Base-by-base conservation (phyloP, 2,329 filamentous ascomycete genomes). In the Trichophaea hybrida region DNA sequence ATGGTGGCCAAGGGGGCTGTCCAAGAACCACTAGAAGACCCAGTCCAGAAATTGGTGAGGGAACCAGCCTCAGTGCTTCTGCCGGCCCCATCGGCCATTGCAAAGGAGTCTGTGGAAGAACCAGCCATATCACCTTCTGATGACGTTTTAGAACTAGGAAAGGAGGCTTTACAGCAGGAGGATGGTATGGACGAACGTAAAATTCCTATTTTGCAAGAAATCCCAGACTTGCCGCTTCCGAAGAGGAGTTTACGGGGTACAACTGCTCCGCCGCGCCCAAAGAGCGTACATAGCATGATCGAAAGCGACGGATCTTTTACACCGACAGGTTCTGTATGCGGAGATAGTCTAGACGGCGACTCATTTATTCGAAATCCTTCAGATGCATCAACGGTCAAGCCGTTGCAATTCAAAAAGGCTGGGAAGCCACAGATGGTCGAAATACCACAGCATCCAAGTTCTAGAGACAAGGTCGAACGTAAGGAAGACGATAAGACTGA, bases 191-290 rank as follows among this genome's bases (percentile, higher is more conserved):
- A 24, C 24, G 24, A 24, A 24, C 1, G 24, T 1, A 24, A 24
- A 24, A 24, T 24, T 24, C 24, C 24, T 24, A 24, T 24, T 24
- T 24, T 24, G 24, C 24, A 24, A 24, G 24, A 24, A 24, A 24
- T 24, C 24, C 57, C 53, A 10, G 33, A 52, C n/a, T 61, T 65
- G 17, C 60, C 65, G 10, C 57, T 66, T 13, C 66, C 66, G 32
- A 66, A 65, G 54, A 63, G 66, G 53, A 66, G 66, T 52, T 61
- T 68, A 48, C 65, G 64, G n/a, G 51, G 60, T 43, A 66, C 65
- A 57, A 57, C 66, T 37, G 64, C 66, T 32, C 67, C 65, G 12
- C 64, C 61, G 32, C 67, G 65, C 44, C 60, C 65, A 55, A 66
- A 62, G 57, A 61, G 65, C 59, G 65, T 63, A 24, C 63, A 58